Percentiles rank a stretch among this genome's conserved stretches.
Evolutionary conservation across 176 grass and related monocot species (phyloP).

Genomic region (Avena sativa): DNA sequence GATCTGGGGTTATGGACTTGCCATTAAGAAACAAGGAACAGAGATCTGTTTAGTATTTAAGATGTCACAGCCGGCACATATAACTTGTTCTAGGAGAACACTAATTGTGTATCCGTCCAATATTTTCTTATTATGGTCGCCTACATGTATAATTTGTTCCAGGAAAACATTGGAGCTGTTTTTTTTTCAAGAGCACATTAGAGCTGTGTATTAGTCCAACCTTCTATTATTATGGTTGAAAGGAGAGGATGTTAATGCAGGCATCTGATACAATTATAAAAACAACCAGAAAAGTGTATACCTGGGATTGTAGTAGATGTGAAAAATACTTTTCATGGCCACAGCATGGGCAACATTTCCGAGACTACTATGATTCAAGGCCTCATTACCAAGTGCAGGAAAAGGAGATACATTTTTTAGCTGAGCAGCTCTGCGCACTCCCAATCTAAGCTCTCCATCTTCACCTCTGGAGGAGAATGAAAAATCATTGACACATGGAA

Average conservation of each 20-base stretch:
- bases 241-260: background rate
- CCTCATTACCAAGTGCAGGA: conserved; percentile 44
- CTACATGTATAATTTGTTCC: background rate
- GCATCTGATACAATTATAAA: background rate
- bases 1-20: background rate
- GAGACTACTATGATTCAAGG: conserved; percentile 43
- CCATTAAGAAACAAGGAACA: background rate
- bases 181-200: background rate
- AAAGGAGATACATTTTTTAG: conserved; percentile 49
- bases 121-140: conserved; percentile 16
- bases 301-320: conserved; percentile 91
- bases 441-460: conserved; percentile 81
- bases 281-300: conserved; percentile 27
- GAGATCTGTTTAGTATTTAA: background rate
- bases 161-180: background rate
- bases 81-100: conserved; percentile 28
- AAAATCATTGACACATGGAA: conserved; percentile 25
- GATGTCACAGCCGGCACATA: background rate
- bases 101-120: background rate
- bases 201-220: background rate
- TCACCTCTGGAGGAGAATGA: conserved; percentile 61
- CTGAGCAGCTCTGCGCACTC: conserved; percentile 71
- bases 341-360: conserved; percentile 58
- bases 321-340: conserved; percentile 66
- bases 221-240: conserved; percentile 3